Percentiles rank a stretch among this genome's conserved stretches.
Conservation (phyloP, 768 basidiomycete genomes). For the Cantharellus cinnabarinus region DNA sequence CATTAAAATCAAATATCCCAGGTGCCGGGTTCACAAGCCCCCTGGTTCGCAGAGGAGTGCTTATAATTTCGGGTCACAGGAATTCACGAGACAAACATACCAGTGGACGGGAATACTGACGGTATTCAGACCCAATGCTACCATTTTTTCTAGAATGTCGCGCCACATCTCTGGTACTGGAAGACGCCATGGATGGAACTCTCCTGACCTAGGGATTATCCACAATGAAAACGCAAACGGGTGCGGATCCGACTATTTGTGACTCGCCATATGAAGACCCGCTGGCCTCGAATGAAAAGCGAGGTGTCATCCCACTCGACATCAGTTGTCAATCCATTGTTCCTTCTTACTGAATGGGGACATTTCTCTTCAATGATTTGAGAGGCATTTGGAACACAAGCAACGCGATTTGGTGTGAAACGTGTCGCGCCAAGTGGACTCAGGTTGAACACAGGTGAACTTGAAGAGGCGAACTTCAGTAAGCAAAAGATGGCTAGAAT, state of each 20-base stretch:
- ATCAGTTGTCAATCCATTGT: not conserved
- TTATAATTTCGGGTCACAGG: not conserved
- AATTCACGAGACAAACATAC: slow-evolving; percentile 5
- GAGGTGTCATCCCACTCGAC: slow-evolving; percentile 48
- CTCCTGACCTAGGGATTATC: slow-evolving; percentile 38
- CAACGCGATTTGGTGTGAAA: too few relatives aligned
- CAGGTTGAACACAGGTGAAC: too few relatives aligned
- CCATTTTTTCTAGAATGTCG: slow-evolving; percentile 63
- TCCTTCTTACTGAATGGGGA: not conserved
- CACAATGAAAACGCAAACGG: not conserved
- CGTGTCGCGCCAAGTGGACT: too few relatives aligned
- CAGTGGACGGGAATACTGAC: slow-evolving; percentile 60
- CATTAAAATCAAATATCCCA: slow-evolving; percentile 51
- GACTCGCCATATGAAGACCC: slow-evolving; percentile 49
- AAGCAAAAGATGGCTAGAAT: too few relatives aligned
- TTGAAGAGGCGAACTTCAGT: too few relatives aligned
- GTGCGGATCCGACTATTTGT: not conserved
- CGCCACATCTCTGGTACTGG: slow-evolving; percentile 66
- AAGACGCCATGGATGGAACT: slow-evolving; percentile 66
- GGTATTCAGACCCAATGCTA: slow-evolving; percentile 62
- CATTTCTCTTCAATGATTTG: too few relatives aligned
- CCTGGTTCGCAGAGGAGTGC: slow-evolving; percentile 18
- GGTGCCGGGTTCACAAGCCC: slow-evolving; percentile 54
- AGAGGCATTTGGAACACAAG: too few relatives aligned
- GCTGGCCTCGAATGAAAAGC: slow-evolving; percentile 44